A percentile compares a stretch with the other conserved stretches of the same genome.
Conservation (phyloP, 1,284 basidiomycete genomes). For the Kalmanozyma brasiliensis region DNA sequence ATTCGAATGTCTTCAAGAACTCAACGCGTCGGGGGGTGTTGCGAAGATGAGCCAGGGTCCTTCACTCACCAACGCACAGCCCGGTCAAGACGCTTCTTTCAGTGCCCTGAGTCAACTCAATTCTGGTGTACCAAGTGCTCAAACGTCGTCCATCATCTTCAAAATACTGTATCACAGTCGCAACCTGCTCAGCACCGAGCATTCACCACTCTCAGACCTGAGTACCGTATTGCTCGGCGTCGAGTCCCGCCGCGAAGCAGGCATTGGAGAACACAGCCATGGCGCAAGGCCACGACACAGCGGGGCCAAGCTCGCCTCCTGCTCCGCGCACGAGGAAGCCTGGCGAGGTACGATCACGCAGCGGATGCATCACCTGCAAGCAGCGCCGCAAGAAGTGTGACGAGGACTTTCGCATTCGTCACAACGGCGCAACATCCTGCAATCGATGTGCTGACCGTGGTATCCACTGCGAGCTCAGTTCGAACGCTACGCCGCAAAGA, state of each 20-base stretch:
- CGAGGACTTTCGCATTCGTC: slow-evolving; percentile 47
- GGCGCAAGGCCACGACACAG: slow-evolving; percentile 5
- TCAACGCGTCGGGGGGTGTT: too few relatives aligned
- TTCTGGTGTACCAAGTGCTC: background rate
- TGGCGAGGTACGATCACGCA: slow-evolving; percentile 51
- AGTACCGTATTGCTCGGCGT: too few relatives aligned
- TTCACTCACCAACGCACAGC: too few relatives aligned
- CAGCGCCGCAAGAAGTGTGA: slow-evolving; percentile 55
- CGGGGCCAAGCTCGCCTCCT: slow-evolving; percentile 27
- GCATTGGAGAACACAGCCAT: slow-evolving; percentile 3
- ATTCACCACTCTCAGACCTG: too few relatives aligned
- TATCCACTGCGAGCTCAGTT: slow-evolving; percentile 38
- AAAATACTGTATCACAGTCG: too few relatives aligned
- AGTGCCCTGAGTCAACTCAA: too few relatives aligned
- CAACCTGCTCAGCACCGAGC: too few relatives aligned
- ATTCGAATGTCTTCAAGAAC: too few relatives aligned
- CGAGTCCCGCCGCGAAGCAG: too few relatives aligned
- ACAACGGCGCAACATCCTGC: slow-evolving; percentile 42
- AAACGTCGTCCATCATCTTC: too few relatives aligned
- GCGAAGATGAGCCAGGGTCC: too few relatives aligned
- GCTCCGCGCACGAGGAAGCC: slow-evolving; percentile 34
- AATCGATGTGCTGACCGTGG: slow-evolving; percentile 46
- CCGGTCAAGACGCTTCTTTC: too few relatives aligned
- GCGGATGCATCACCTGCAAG: slow-evolving; percentile 53
- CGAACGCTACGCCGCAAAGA: slow-evolving; percentile 19